A percentile compares a stretch with the other conserved stretches of the same genome.
These are phyloP conservation scores for Coniella lustricola DNA, from an alignment of 2,329 filamentous ascomycete genomes.

Conservation along the genomic window DNA sequence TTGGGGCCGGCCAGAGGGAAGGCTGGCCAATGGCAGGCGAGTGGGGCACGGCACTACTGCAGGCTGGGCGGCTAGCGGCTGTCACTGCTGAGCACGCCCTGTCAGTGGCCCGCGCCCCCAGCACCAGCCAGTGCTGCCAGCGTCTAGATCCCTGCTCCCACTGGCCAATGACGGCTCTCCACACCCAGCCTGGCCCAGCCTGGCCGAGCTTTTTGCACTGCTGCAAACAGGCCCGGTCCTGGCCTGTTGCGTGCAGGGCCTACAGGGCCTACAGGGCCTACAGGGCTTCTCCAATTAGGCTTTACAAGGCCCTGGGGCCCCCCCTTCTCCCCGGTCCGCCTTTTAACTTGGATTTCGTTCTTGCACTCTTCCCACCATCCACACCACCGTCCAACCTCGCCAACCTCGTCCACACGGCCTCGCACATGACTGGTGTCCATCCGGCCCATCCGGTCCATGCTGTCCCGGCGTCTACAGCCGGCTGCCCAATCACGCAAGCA, in stretches of 20 bases:
- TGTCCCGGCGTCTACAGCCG: not conserved
- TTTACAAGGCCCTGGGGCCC: no score
- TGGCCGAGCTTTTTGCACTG: no score
- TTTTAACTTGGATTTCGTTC: no score
- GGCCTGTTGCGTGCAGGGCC: no score
- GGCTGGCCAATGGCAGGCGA: constrained; percentile 17
- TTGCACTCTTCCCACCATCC: constrained; percentile 15
- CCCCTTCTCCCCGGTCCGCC: no score
- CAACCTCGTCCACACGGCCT: not conserved
- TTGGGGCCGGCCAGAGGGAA: constrained; percentile 19
- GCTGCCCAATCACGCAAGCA: constrained; percentile 13
- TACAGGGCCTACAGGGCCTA: no score
- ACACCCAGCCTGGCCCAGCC: constrained; percentile 18
- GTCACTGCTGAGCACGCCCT: not conserved
- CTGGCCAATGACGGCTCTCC: constrained; percentile 24
- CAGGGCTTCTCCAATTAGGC: no score
- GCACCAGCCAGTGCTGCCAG: constrained; percentile 19
- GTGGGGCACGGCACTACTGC: constrained; percentile 27
- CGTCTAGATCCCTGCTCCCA: constrained; percentile 32
- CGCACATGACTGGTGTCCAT: not conserved
- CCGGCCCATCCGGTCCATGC: not conserved
- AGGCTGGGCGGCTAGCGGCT: constrained; percentile 32
- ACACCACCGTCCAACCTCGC: not conserved
- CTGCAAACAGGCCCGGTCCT: no score
- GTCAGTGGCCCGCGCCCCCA: constrained; percentile 8